Conservation (phyloP, 768 basidiomycete genomes). For the Multifurca ochricompacta region DNA sequence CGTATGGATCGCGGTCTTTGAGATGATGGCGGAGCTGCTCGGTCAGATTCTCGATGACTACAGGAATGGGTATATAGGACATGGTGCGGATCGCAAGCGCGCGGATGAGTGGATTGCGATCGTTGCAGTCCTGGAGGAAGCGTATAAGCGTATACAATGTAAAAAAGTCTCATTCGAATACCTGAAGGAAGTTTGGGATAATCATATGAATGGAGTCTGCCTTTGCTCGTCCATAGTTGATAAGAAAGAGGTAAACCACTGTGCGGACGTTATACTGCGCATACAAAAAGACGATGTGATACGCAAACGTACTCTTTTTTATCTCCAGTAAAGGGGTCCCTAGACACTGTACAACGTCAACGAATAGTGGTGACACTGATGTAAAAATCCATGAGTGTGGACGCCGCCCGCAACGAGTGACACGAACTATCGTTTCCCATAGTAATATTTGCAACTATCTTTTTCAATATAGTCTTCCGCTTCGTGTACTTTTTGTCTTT, state of each 20-base stretch:
- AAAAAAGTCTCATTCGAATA: not conserved
- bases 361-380: conserved; percentile 87
- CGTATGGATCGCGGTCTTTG: conserved; percentile 94
- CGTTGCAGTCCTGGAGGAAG: conserved; percentile 75
- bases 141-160: conserved; percentile 11
- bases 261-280: not conserved
- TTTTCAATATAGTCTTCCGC: conserved; percentile 91
- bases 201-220: conserved; percentile 76
- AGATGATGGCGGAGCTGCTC: conserved; percentile 91
- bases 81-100: conserved; percentile 97
- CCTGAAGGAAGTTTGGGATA: conserved; percentile 14
- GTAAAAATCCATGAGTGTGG: conserved; percentile 21
- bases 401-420: conserved; percentile 1
- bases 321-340: conserved; percentile 94
- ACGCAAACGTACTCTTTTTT: conserved; percentile 82
- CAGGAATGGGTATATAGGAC: conserved; percentile 95
- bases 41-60: conserved; percentile 74
- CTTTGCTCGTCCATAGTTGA: conserved; percentile 92
- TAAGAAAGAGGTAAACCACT: conserved; percentile 98
- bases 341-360: conserved; percentile 92
- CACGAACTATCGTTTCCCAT: conserved; percentile 98
- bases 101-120: conserved; percentile 93
- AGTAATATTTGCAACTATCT: conserved; percentile 97
- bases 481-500: conserved; percentile 97
- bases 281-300: not conserved